These are phyloP conservation scores for Climacium dendroides DNA, from an alignment of 225 moss, liverwort and hornwort genomes.

Conservation along the genomic window DNA sequence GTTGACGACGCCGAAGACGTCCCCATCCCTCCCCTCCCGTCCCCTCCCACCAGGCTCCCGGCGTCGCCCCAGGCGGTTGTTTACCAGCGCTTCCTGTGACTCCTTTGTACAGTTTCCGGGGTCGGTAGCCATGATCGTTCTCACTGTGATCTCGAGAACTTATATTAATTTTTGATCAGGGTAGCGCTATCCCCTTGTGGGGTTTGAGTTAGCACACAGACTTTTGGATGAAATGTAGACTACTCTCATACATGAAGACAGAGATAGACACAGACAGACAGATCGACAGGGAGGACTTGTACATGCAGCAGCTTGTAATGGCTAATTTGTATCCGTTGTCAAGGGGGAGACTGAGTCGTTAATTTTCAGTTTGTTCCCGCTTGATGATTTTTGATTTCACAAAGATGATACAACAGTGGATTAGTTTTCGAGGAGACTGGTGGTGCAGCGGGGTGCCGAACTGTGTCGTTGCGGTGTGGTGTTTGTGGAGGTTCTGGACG, in stretches of 20 bases:
- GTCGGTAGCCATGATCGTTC: neutral
- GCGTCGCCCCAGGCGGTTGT: neutral
- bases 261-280: neutral
- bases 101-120: conserved; percentile 20
- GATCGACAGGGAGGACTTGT: neutral
- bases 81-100: neutral
- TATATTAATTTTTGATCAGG: conserved; percentile 3
- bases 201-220: neutral
- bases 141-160: neutral
- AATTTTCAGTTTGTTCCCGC: neutral
- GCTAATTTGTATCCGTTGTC: neutral
- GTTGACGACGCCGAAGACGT: neutral
- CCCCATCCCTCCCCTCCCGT: too few relatives aligned
- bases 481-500: neutral
- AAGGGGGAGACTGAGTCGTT: neutral
- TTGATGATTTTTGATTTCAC: neutral
- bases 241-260: neutral
- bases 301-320: conserved; percentile 3
- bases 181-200: conserved; percentile 5
- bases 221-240: neutral
- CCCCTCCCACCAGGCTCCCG: neutral
- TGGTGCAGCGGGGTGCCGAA: neutral
- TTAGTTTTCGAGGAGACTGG: neutral
- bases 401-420: neutral
- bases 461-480: neutral